phyloP scores from a whole-genome alignment of 2,329 filamentous ascomycete species.

The Pezicula rhizophila region DNA sequence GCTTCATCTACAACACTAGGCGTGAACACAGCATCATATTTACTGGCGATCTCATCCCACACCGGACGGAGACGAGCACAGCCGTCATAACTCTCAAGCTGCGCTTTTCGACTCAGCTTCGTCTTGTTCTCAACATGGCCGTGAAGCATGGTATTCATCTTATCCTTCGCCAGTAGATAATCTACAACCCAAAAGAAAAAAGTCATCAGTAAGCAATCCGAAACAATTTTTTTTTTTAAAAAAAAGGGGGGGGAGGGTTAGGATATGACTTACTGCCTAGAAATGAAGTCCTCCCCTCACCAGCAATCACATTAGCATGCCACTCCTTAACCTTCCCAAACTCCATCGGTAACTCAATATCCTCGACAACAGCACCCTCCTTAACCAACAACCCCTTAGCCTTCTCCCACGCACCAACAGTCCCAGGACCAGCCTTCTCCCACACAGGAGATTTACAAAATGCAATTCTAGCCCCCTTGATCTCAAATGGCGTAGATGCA shows the following conservation, averaged over 20 bases:
- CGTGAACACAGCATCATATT: slow-evolving; percentile 49
- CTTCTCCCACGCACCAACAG: slow-evolving; percentile 32
- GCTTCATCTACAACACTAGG: slow-evolving; percentile 57
- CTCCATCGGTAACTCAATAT: slow-evolving; percentile 43
- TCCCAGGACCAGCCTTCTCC: slow-evolving; percentile 36
- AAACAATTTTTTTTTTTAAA: too few species aligned
- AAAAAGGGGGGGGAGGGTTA: too few species aligned
- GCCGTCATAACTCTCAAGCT: slow-evolving; percentile 40
- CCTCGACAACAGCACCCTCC: slow-evolving; percentile 48
- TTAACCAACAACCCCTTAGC: slow-evolving; percentile 32
- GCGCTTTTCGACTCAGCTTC: slow-evolving; percentile 35
- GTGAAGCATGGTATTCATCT: slow-evolving; percentile 37
- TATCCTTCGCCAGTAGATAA: slow-evolving; percentile 37
- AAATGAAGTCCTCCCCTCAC: slow-evolving; percentile 47
- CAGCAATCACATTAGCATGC: slow-evolving; percentile 41
- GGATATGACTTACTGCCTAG: slow-evolving; percentile 22
- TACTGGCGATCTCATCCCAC: slow-evolving; percentile 44
- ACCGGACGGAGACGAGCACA: slow-evolving; percentile 47
- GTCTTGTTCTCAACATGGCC: slow-evolving; percentile 42
- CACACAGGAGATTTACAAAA: slow-evolving; percentile 48
- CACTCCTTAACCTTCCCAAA: slow-evolving; percentile 42
- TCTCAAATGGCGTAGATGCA: slow-evolving; percentile 17
- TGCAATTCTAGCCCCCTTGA: slow-evolving; percentile 46
- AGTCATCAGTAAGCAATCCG: neutral
- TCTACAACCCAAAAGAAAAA: slow-evolving; percentile 30